Conservation (phyloP, 2,329 filamentous ascomycete genomes). For the Xenosphaeropsis pyriputrescens region DNA sequence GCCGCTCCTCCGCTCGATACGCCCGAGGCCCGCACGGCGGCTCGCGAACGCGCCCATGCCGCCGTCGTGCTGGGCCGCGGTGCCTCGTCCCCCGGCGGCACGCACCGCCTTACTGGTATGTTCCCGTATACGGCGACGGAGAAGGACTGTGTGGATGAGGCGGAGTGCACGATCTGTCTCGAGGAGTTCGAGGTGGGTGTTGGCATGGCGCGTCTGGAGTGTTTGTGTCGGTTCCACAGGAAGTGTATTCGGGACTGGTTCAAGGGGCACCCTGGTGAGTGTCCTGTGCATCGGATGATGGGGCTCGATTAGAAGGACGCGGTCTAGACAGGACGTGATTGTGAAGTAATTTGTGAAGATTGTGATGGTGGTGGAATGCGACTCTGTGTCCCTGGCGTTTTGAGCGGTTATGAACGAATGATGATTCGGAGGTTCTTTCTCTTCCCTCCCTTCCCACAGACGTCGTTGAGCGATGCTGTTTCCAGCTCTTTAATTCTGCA, state of each 20-base stretch:
- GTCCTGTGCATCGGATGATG: slow-evolving; percentile 41
- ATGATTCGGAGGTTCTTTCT: too few relatives aligned
- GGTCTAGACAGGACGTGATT: too few relatives aligned
- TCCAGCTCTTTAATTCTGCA: too few relatives aligned
- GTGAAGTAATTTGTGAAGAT: too few relatives aligned
- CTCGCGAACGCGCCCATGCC: slow-evolving; percentile 10
- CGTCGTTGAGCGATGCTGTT: too few relatives aligned
- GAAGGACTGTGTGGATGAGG: slow-evolving; percentile 53
- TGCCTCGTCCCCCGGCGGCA: slow-evolving; percentile 11
- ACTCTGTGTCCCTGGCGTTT: too few relatives aligned
- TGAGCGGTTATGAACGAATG: too few relatives aligned
- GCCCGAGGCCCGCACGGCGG: slow-evolving; percentile 6
- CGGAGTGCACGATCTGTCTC: slow-evolving; percentile 53
- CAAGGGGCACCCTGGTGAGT: slow-evolving; percentile 43
- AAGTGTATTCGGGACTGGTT: slow-evolving; percentile 50
- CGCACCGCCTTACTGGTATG: slow-evolving; percentile 38
- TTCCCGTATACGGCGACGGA: slow-evolving; percentile 50
- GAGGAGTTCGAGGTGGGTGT: slow-evolving; percentile 50
- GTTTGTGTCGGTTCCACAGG: slow-evolving; percentile 49
- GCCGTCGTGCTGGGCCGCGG: slow-evolving; percentile 5
- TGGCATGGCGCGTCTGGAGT: slow-evolving; percentile 51
- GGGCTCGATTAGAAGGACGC: too few relatives aligned
- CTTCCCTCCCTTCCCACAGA: too few relatives aligned
- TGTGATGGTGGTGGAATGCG: too few relatives aligned
- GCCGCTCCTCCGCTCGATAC: slow-evolving; percentile 2